Evolutionary conservation across 306 rosid genomes (phyloP).

Genomic region (Citrullus colocynthis): DNA sequence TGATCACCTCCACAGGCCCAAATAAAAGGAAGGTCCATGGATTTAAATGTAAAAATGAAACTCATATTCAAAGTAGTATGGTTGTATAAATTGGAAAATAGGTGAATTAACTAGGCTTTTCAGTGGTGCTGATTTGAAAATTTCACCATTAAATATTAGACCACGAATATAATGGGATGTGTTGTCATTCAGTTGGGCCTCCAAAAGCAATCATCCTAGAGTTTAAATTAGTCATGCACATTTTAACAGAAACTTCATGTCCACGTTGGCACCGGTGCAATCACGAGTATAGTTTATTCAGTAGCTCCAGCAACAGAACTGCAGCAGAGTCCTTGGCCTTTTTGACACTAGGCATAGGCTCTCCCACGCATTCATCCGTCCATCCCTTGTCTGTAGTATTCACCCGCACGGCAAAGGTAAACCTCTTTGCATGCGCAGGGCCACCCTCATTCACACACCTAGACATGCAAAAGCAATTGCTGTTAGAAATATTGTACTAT

Average conservation of each 20-base stretch:
- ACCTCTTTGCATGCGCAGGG: constrained; percentile 98
- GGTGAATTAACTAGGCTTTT: not conserved
- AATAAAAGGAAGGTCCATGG: not conserved
- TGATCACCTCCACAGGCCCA: not conserved
- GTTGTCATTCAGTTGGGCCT: not conserved
- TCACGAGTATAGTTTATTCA: constrained; percentile 62
- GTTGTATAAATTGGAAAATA: not conserved
- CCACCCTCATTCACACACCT: constrained; percentile 98
- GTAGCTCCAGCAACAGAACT: constrained; percentile 75
- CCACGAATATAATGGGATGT: not conserved
- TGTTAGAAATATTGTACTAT: not conserved
- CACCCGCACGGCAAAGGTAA: constrained; percentile 85
- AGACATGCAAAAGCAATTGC: not conserved
- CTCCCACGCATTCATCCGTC: constrained; percentile 94
- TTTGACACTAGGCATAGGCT: constrained; percentile 98
- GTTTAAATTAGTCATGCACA: not conserved
- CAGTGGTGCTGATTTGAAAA: not conserved
- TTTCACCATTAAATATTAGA: not conserved
- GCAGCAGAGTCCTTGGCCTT: constrained; percentile 98
- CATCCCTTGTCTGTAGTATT: constrained; percentile 81
- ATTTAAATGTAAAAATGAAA: not conserved
- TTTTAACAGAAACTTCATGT: not conserved
- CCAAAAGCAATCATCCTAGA: not conserved
- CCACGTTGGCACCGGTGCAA: not conserved
- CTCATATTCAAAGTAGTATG: not conserved